A percentile compares a stretch with the other conserved stretches of the same genome.
Conservation (phyloP, 106 monocot genomes). For the Acanthochlamys bracteata region DNA sequence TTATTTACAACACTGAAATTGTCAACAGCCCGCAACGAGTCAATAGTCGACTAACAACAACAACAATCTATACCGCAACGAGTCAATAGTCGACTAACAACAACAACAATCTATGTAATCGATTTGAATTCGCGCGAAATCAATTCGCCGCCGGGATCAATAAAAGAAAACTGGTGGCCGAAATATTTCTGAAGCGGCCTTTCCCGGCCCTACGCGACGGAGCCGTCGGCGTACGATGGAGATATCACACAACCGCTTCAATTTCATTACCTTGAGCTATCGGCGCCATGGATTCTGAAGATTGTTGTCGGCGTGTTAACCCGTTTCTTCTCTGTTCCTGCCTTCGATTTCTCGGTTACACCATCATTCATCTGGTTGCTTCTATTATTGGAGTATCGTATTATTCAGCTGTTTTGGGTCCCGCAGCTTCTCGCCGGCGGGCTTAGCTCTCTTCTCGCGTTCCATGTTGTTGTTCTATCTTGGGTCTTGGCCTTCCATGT, state of each 20-base stretch:
- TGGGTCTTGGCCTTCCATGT: conserved; percentile 48
- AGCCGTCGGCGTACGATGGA: neutral
- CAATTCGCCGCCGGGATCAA: neutral
- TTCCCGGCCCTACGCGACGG: conserved; percentile 18
- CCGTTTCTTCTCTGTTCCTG: conserved; percentile 62
- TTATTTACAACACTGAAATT: too few species aligned
- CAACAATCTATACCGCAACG: too few species aligned
- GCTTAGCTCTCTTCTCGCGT: conserved; percentile 27
- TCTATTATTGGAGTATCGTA: conserved; percentile 55
- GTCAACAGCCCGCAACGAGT: neutral
- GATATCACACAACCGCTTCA: neutral
- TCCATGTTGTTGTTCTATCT: too few species aligned
- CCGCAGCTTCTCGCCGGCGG: conserved; percentile 33
- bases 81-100: neutral
- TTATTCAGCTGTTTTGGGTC: conserved; percentile 80
- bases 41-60: neutral
- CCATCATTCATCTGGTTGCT: conserved; percentile 57
- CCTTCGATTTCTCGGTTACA: conserved; percentile 60
- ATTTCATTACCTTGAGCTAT: neutral
- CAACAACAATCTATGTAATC: neutral
- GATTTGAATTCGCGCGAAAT: neutral
- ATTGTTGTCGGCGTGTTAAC: conserved; percentile 43
- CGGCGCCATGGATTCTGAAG: conserved; percentile 5
- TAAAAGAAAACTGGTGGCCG: conserved; percentile 19
- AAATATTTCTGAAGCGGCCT: conserved; percentile 33